Conservation (phyloP, 768 basidiomycete genomes). For the Suillus ampliporus region DNA sequence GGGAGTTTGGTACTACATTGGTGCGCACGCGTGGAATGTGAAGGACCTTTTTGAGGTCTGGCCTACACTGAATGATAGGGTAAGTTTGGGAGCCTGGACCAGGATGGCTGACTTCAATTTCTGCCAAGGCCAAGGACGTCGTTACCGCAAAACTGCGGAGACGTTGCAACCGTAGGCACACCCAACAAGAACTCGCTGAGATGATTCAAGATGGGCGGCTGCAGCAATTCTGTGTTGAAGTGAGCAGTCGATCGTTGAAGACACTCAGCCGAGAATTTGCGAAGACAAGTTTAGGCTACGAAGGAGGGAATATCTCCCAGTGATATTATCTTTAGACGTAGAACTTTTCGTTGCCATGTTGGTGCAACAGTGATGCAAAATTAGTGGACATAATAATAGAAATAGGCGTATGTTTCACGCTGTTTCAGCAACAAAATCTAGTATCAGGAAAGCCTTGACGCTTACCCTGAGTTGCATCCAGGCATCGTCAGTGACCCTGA, state of each 20-base stretch:
- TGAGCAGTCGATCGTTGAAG: slow-evolving; percentile 32
- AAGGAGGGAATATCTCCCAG: background rate
- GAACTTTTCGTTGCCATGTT: background rate
- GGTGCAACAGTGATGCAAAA: background rate
- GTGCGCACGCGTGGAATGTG: slow-evolving; percentile 51
- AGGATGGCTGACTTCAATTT: slow-evolving; percentile 15
- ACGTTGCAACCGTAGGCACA: slow-evolving; percentile 39
- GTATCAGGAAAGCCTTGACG: background rate
- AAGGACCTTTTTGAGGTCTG: slow-evolving; percentile 41
- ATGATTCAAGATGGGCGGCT: slow-evolving; percentile 48
- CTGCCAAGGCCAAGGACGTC: slow-evolving; percentile 37
- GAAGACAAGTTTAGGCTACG: slow-evolving; percentile 2
- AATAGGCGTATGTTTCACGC: background rate
- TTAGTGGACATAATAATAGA: background rate
- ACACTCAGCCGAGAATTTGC: slow-evolving; percentile 31
- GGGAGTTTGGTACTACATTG: slow-evolving; percentile 58
- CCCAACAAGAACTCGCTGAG: slow-evolving; percentile 40
- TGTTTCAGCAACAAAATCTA: too few relatives aligned
- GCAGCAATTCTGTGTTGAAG: slow-evolving; percentile 50
- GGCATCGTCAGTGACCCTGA: background rate
- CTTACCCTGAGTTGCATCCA: background rate
- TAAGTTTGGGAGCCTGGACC: slow-evolving; percentile 22
- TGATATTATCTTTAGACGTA: background rate
- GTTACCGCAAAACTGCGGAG: slow-evolving; percentile 41
- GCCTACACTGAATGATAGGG: slow-evolving; percentile 44